These are phyloP conservation scores for Rehmannia glutinosa DNA, from an alignment of 257 asterid genomes.

Conservation along the genomic window DNA sequence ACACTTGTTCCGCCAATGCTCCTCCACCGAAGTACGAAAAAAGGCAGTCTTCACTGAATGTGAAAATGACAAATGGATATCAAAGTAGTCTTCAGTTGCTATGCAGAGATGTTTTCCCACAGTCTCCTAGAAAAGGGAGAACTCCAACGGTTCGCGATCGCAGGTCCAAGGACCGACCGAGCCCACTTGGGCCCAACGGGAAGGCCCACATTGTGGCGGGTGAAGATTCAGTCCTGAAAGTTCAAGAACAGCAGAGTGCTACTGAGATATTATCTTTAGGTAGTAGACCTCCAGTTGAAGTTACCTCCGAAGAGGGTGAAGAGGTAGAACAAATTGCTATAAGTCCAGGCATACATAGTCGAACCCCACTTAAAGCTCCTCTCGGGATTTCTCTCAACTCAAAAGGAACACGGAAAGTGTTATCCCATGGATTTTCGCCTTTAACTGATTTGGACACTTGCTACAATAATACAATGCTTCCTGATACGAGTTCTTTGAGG, in stretches of 20 bases:
- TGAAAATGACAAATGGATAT: constrained; percentile 39
- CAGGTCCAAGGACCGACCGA: constrained; percentile 39
- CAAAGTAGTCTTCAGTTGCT: constrained; percentile 47
- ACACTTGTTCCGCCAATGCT: constrained; percentile 41
- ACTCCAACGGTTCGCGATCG: constrained; percentile 42
- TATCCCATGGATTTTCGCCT: constrained; percentile 23
- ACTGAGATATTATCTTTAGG: constrained; percentile 59
- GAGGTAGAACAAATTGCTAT: constrained; percentile 59
- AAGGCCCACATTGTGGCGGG: constrained; percentile 31
- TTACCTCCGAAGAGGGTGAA: constrained; percentile 65
- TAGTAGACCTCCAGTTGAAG: constrained; percentile 64
- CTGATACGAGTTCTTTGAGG: constrained; percentile 40
- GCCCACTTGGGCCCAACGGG: constrained; percentile 52
- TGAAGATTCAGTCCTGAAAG: constrained; percentile 36
- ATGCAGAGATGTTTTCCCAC: constrained; percentile 34
- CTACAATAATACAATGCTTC: constrained; percentile 40
- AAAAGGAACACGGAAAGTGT: constrained; percentile 34
- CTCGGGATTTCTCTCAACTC: constrained; percentile 44
- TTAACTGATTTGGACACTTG: constrained; percentile 36
- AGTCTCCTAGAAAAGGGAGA: constrained; percentile 47
- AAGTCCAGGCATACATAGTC: constrained; percentile 51
- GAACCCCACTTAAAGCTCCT: constrained; percentile 59
- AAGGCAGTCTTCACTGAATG: constrained; percentile 23
- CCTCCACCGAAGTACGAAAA: constrained; percentile 41
- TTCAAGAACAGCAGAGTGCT: constrained; percentile 61